These are phyloP conservation scores for Pezicula rhizophila DNA, from an alignment of 2,329 filamentous ascomycete species.

Conservation along the genomic window DNA sequence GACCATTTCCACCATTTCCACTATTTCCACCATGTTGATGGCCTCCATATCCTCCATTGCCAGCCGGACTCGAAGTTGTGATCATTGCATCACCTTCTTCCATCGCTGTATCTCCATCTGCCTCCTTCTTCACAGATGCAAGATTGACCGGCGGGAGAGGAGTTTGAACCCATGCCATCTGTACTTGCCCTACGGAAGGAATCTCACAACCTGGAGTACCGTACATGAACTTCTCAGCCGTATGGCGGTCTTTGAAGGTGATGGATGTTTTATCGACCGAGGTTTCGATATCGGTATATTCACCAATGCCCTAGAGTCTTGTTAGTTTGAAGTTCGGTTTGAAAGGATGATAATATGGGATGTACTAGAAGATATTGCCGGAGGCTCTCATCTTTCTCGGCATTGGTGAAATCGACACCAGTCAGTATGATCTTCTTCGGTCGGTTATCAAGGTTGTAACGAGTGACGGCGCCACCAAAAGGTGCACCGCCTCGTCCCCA, in stretches of 20 bases:
- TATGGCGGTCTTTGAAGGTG: constrained; percentile 61
- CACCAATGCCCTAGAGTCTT: constrained; percentile 48
- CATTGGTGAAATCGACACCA: constrained; percentile 56
- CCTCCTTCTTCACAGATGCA: constrained; percentile 6
- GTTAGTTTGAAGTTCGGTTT: constrained; percentile 6
- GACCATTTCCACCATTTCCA: constrained; percentile 12
- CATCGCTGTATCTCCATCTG: constrained; percentile 17
- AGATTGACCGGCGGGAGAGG: constrained; percentile 21
- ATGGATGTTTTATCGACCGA: constrained; percentile 44
- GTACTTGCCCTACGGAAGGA: constrained; percentile 57
- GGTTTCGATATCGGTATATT: constrained; percentile 52
- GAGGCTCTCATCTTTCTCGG: constrained; percentile 61
- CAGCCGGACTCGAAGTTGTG: constrained; percentile 9
- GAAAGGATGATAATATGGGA: constrained; percentile 11
- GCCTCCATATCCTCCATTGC: constrained; percentile 5
- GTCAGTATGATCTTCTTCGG: constrained; percentile 61
- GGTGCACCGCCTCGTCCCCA: constrained; percentile 38
- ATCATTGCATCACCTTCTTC: constrained; percentile 27
- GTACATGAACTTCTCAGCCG: constrained; percentile 65
- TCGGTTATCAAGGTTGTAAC: constrained; percentile 69
- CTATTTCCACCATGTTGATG: constrained; percentile 11
- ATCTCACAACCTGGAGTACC: constrained; percentile 51
- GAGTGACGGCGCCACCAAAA: constrained; percentile 27
- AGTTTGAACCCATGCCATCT: constrained; percentile 55
- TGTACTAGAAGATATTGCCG: constrained; percentile 66